Evolutionary conservation across 2,329 filamentous ascomycete species (phyloP), one percentile per base, ranked within the genome.

Genomic region (Pseudocercospora eumusae): DNA sequence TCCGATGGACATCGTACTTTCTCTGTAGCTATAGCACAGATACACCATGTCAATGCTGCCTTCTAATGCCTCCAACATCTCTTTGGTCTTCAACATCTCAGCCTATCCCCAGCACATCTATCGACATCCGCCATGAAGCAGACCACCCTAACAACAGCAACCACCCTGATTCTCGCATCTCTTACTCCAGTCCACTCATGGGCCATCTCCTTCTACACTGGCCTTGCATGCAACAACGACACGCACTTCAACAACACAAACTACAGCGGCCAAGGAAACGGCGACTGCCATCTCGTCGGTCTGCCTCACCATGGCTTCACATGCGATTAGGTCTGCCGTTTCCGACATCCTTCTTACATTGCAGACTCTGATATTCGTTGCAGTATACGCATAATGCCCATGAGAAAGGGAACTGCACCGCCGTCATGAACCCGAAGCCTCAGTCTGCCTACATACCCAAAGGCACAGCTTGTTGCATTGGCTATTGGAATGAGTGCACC

Each of bases 231-330:
- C 47, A 52, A 28, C 23, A 52, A 52, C 20, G 47, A 52, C 47
- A 52, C 21, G 25, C 25, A 15, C 2, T 52, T 52, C 47, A 52
- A 52, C 47, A 52, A 52, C 47, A 52, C 23, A 25, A 52, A 52
- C 25, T 52, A 52, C 23, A 18, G 47, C 47, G 47, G 47, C 11
- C 2, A 52, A 52, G 47, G 47, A 4, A 28, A 52, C 20, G 47
- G 47, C 4, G 21, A 52, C 10, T 52, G 47, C 8, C 47, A 52
- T n/a, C 47, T 52, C 21, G 47, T 52, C 23, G 47, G 47, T 31
- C 47, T 52, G 2, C 47, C 47, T 52, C 47, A 52, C 7, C 4
- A 28, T 4, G 47, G n/a, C 11, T 27, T 27, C 11, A 13, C 31
- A 27, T 52, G 47, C 25, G 47, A 25, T n/a, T 52, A 52, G 47